Evolutionary conservation across 2,329 filamentous ascomycete species (phyloP).

Genomic region (Plenodomus biglobosus): DNA sequence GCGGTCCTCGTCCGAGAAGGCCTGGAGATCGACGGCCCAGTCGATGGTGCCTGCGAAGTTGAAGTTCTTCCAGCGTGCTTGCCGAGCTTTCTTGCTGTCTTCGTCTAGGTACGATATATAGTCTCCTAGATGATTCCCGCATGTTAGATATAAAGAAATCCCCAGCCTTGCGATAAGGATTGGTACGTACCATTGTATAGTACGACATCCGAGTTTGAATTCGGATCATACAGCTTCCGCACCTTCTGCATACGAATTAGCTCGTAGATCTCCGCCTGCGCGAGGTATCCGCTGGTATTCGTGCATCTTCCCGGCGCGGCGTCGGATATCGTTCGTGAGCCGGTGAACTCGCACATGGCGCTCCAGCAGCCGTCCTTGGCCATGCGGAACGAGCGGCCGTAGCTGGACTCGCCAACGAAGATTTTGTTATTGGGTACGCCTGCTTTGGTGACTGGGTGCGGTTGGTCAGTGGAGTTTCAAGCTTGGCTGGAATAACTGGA

Average conservation of each 20-base stretch:
- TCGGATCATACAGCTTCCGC: slow-evolving; percentile 18
- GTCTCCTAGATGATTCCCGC: no score
- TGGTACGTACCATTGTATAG: no score
- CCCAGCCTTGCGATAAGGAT: no score
- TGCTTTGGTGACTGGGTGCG: slow-evolving; percentile 46
- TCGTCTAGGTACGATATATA: no score
- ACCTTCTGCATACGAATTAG: slow-evolving; percentile 32
- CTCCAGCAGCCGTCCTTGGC: slow-evolving; percentile 33
- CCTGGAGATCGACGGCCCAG: slow-evolving; percentile 41
- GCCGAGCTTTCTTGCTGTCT: no score
- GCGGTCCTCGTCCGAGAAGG: neutral
- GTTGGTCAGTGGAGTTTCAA: no score
- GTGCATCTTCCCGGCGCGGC: slow-evolving; percentile 45
- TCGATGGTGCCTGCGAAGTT: slow-evolving; percentile 40
- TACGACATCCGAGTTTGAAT: neutral
- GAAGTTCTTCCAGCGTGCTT: neutral
- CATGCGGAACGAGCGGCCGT: slow-evolving; percentile 44
- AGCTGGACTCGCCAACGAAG: slow-evolving; percentile 39
- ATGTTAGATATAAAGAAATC: no score
- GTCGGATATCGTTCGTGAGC: slow-evolving; percentile 24
- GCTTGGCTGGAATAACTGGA: no score
- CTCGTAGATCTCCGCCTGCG: slow-evolving; percentile 44
- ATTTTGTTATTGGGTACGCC: slow-evolving; percentile 34
- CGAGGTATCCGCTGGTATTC: slow-evolving; percentile 43
- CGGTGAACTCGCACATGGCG: slow-evolving; percentile 41